Percentiles rank a stretch among this genome's conserved stretches.
These are phyloP conservation scores for Malus hybrid DNA, from an alignment of 331 rosid species.

Conservation along the genomic window DNA sequence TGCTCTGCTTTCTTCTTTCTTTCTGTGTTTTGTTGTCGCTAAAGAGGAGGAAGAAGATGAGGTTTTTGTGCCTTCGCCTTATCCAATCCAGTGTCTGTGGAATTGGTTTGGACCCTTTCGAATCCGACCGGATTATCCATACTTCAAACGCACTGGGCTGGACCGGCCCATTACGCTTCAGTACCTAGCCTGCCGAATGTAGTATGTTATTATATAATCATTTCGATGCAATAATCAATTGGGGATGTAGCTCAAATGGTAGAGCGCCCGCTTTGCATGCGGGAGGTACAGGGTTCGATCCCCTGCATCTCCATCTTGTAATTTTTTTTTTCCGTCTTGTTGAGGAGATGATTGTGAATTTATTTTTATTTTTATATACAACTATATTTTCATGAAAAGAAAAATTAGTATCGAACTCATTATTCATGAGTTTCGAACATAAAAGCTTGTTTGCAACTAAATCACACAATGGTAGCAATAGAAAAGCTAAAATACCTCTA, in stretches of 20 bases:
- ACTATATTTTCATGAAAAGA: no score
- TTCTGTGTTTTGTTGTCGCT: not conserved
- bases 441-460: no score
- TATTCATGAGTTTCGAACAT: no score
- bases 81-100: not conserved
- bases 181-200: not conserved
- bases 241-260: constrained; percentile 98
- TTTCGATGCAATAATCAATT: no score
- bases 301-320: constrained; percentile 64
- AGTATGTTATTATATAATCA: no score
- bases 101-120: not conserved
- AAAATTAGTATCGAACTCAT: no score
- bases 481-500: no score
- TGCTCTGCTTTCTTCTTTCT: not conserved
- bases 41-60: not conserved
- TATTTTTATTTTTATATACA: no score
- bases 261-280: constrained; percentile 99
- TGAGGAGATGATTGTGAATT: no score
- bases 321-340: not conserved
- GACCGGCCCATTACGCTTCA: not conserved
- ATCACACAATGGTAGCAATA: no score
- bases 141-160: not conserved
- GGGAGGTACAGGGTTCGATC: constrained; percentile 94
- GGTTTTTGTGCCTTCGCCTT: not conserved
- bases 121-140: not conserved